phyloP scores from a whole-genome alignment of 768 basidiomycete species.

The Kwoniella botswanensis region DNA sequence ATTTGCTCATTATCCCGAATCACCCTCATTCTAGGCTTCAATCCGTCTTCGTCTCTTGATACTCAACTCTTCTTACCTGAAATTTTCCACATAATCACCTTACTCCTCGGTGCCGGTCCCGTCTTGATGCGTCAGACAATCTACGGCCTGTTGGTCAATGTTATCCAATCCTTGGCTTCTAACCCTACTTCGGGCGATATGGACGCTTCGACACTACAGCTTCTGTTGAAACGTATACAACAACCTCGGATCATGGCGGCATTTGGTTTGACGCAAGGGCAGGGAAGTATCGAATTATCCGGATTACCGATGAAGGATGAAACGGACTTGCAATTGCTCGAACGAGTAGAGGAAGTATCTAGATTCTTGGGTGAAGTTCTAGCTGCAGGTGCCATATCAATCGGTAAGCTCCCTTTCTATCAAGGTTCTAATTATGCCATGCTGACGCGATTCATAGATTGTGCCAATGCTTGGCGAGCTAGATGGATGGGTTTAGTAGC shows the following conservation, averaged over 20 bases:
- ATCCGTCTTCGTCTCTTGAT: constrained; percentile 67
- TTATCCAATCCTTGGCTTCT: constrained; percentile 74
- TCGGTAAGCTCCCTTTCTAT: constrained; percentile 71
- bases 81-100: constrained; percentile 74
- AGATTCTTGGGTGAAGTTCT: constrained; percentile 69
- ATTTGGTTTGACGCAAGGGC: constrained; percentile 74
- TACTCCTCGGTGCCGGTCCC: constrained; percentile 77
- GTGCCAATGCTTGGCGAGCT: constrained; percentile 84
- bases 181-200: constrained; percentile 56
- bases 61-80: constrained; percentile 83
- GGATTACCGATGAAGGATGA: constrained; percentile 56
- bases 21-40: constrained; percentile 72
- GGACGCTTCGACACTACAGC: constrained; percentile 60
- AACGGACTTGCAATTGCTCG: constrained; percentile 64
- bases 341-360: constrained; percentile 71
- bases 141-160: constrained; percentile 79
- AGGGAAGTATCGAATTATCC: constrained; percentile 67
- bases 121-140: constrained; percentile 76
- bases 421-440: background rate
- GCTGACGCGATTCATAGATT: constrained; percentile 31
- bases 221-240: constrained; percentile 69
- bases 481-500: constrained; percentile 91
- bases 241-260: constrained; percentile 66
- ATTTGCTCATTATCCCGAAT: constrained; percentile 77
- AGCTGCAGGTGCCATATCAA: constrained; percentile 69